Conservation (phyloP, 2,329 filamentous ascomycete species). For the Exophiala oligosperma region DNA sequence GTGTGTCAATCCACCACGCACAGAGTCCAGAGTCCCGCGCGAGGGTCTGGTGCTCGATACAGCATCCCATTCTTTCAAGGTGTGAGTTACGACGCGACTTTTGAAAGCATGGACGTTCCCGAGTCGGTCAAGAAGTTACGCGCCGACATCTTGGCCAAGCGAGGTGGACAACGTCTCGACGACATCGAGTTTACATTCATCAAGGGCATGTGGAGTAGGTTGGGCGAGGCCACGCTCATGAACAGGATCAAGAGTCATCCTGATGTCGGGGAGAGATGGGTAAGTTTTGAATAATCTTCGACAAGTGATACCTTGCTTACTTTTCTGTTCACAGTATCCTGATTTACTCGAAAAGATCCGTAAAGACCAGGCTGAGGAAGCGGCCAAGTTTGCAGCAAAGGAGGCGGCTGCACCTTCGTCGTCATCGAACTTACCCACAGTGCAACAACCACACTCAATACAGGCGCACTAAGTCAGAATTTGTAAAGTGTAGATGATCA, state of each 20-base stretch:
- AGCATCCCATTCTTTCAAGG: slow-evolving; percentile 89
- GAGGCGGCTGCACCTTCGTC: slow-evolving; percentile 11
- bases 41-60: slow-evolving; percentile 70
- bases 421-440: slow-evolving; percentile 1
- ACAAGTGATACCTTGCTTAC: neutral
- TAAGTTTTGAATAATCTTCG: slow-evolving; percentile 3
- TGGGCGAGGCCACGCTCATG: slow-evolving; percentile 81
- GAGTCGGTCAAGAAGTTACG: slow-evolving; percentile 64
- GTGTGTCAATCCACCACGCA: slow-evolving; percentile 83
- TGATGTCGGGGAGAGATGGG: slow-evolving; percentile 78
- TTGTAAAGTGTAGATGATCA: too few relatives aligned
- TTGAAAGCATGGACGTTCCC: slow-evolving; percentile 73
- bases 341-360: slow-evolving; percentile 56
- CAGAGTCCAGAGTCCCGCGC: slow-evolving; percentile 71
- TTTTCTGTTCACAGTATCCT: slow-evolving; percentile 54
- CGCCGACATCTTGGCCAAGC: slow-evolving; percentile 56
- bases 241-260: slow-evolving; percentile 85
- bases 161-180: slow-evolving; percentile 32
- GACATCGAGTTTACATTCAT: slow-evolving; percentile 81
- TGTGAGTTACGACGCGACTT: slow-evolving; percentile 74
- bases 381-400: slow-evolving; percentile 16
- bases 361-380: slow-evolving; percentile 54
- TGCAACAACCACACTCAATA: slow-evolving; percentile 15
- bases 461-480: slow-evolving; percentile 11
- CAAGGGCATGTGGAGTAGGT: slow-evolving; percentile 63